Conservation (phyloP, 2,329 filamentous ascomycete species). For the Phyllosticta capitalensis region DNA sequence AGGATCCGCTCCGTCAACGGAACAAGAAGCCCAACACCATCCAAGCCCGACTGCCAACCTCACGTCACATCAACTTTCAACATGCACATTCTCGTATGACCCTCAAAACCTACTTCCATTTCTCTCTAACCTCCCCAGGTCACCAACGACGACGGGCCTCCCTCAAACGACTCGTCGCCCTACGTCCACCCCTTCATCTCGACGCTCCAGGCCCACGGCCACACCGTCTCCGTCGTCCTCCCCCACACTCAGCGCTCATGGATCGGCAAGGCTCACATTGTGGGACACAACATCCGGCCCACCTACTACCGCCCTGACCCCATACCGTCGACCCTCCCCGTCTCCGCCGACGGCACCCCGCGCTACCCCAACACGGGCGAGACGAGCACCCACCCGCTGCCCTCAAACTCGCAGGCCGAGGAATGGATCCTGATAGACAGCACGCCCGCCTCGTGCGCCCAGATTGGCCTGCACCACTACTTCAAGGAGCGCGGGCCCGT, state of each 20-base stretch:
- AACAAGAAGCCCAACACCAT: background rate
- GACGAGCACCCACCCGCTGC: constrained; percentile 25
- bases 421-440: constrained; percentile 43
- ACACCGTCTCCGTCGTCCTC: constrained; percentile 83
- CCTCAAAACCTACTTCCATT: constrained; percentile 4
- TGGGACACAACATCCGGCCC: constrained; percentile 77
- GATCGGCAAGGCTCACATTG: constrained; percentile 97
- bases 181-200: constrained; percentile 40
- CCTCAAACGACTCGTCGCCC: constrained; percentile 39
- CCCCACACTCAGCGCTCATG: constrained; percentile 89
- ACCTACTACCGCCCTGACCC: constrained; percentile 67
- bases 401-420: constrained; percentile 23
- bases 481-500: constrained; percentile 35
- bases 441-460: constrained; percentile 41
- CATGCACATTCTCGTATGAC: constrained; percentile 32
- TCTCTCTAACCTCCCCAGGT: constrained; percentile 24
- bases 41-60: background rate
- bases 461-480: constrained; percentile 39
- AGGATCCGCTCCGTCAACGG: background rate
- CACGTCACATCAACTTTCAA: constrained; percentile 11
- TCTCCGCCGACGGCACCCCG: constrained; percentile 18
- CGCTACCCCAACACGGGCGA: constrained; percentile 29
- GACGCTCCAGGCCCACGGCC: constrained; percentile 52
- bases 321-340: constrained; percentile 22
- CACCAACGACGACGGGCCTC: constrained; percentile 44